Base-by-base conservation (phyloP, 768 basidiomycete genomes). In the Atractiella rhizophila region DNA sequence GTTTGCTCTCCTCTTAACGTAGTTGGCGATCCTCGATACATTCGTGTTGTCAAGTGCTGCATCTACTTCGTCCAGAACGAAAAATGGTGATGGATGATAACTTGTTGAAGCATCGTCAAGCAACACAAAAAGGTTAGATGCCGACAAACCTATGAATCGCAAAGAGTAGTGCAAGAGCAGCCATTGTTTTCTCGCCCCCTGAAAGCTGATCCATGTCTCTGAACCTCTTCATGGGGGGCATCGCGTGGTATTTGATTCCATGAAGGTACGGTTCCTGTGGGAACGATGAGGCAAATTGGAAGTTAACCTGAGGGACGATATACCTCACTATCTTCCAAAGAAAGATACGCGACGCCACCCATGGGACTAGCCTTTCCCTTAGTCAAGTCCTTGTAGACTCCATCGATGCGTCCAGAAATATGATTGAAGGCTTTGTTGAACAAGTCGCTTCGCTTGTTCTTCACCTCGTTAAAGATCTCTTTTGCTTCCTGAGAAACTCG, bases 181-280 rank as follows among this genome's bases (percentile, higher is more conserved):
- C 91, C 35, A 96, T 86, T 0, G 91, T 96, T 64, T 96, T 94
- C 58, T 98, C 91, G 18, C 88, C 91, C 40, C 88, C 91, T 0
- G 86, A 96, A 12, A 96, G 64, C 57, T 96, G 88, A 44, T 94
- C 86, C 86, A 96, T 96, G 56, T 96, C 91, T 46, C 86, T 69
- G 68, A 96, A 96, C 2, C 85, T 77, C 58, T 98, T 98, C 76
- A 94, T 88, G 1, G 91, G 91, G 0, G 91, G 91, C 91, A 96
- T 98, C 1, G 88, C 86, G 54, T 96, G 88, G 56, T 96, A 96
- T 59, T 91, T 94, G 63, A 98, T 81, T 40, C 91, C 82, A 28
- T 70, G 73, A 18, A 64, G 65, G 48, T 83, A 83, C 1, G 81
- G 80, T 60, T 80, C 77, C 77, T 78, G 46, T 30, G 16, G 24